Evolutionary conservation across 345 rosid species (phyloP).

Genomic region (Erucastrum elatum): DNA sequence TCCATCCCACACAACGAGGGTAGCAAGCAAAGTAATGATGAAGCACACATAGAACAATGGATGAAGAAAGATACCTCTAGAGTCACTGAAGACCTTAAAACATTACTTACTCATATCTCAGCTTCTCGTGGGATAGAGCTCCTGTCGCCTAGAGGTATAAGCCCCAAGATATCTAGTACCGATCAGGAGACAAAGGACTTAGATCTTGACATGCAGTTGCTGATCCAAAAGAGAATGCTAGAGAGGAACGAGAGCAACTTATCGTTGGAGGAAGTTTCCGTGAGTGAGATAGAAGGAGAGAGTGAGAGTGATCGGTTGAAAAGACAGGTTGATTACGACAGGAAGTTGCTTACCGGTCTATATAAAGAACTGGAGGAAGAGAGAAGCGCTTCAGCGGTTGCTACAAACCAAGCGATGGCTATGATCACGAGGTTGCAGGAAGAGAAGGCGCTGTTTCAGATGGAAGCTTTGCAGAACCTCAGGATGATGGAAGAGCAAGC

Average conservation of each 20-base stretch:
- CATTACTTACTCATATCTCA: slow-evolving; percentile 76
- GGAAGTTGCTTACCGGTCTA: slow-evolving; percentile 50
- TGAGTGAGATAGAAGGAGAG: slow-evolving; percentile 90
- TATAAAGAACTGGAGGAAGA: slow-evolving; percentile 93
- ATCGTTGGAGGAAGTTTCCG: slow-evolving; percentile 74
- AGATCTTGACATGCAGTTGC: slow-evolving; percentile 53
- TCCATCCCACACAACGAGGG: slow-evolving; percentile 59
- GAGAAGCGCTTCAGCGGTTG: slow-evolving; percentile 80
- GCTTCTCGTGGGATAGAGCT: slow-evolving; percentile 64
- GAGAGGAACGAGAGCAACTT: slow-evolving; percentile 87
- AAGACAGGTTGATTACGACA: slow-evolving; percentile 84
- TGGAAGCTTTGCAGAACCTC: slow-evolving; percentile 88
- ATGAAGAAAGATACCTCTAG: slow-evolving; percentile 68
- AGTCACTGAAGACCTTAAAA: slow-evolving; percentile 66
- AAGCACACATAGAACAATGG: slow-evolving; percentile 58
- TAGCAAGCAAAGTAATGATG: slow-evolving; percentile 47
- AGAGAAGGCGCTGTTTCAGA: slow-evolving; percentile 82
- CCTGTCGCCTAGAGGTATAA: slow-evolving; percentile 49
- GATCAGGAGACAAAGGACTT: slow-evolving; percentile 51
- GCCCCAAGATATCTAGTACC: slow-evolving; percentile 57
- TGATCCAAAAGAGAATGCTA: slow-evolving; percentile 64
- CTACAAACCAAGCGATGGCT: slow-evolving; percentile 96
- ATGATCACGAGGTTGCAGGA: slow-evolving; percentile 97
- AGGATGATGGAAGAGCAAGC: slow-evolving; percentile 95
- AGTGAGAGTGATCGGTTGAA: slow-evolving; percentile 65